Base-by-base conservation (phyloP, 305 asterid genomes). In the Fraxinus sp. region DNA sequence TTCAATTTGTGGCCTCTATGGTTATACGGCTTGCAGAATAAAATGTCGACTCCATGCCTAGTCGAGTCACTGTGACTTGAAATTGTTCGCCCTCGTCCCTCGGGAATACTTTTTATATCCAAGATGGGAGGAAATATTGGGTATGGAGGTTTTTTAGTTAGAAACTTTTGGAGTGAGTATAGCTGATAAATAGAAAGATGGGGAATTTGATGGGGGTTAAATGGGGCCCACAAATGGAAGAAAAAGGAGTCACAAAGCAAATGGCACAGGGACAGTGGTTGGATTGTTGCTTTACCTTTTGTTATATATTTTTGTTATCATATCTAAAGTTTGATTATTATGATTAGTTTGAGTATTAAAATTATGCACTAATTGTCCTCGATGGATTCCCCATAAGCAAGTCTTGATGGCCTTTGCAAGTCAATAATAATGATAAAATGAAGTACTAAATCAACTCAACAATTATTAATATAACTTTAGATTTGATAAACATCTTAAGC, bases 101-200 rank as follows among this genome's bases (percentile, higher is more conserved):
- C 3, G 13, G 3, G 14, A 41, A 11, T 55, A 6, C 13, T 0
- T 1, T 18, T 55, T 55, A 1, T 1, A 55, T 18, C 24, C 24
- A 55, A n/a, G 26, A n/a, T 55, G 26, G 66, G 49, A 9, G 16
- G 49, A 41, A 41, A 41, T 41, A 41, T 41, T 41, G 49, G 14
- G 26, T 22, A 5, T 3, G 46, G 28, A 62, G 57, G 68, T 30
- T n/a, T 46, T 72, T 77, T 44, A 2, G 70, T 57, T 44, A 76
- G 18, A 41, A 55, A 83, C 36, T 81, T 44, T 33, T n/a, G 71
- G 77, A 78, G 77, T 55, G 80, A 39, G 49, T 9, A 84, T 26
- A 55, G 44, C 78, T 64, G 74, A 74, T 80, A 85, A 87, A 88
- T 86, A 85, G 87, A 73, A 81, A 83, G 82, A 85, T 83, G 64